phyloP scores from a whole-genome alignment of 805 yeast species.

The Wickerhamiella parazyma region DNA sequence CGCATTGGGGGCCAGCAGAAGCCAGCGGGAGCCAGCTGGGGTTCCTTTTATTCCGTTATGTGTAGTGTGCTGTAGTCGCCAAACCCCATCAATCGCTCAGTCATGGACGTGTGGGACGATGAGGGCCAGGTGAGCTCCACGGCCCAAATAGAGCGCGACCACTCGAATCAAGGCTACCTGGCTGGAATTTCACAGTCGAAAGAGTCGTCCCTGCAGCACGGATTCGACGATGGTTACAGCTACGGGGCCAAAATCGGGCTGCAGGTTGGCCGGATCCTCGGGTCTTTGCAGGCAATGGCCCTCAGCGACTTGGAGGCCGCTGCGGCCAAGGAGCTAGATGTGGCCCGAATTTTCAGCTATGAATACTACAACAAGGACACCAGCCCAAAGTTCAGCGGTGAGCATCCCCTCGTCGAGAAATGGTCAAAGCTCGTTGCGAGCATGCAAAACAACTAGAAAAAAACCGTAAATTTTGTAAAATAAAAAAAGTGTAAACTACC shows the following conservation, averaged over 20 bases:
- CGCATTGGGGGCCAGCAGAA: too few relatives aligned
- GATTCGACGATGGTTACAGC: slow-evolving; percentile 72
- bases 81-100: too few relatives aligned
- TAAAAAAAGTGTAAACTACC: slow-evolving; percentile 35
- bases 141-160: slow-evolving; percentile 33
- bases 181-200: slow-evolving; percentile 64
- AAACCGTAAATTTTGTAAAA: too few relatives aligned
- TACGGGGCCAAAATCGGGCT: slow-evolving; percentile 60
- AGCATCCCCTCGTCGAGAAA: slow-evolving; percentile 30
- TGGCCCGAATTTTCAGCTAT: slow-evolving; percentile 42
- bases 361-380: slow-evolving; percentile 37
- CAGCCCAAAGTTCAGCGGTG: slow-evolving; percentile 20
- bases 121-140: slow-evolving; percentile 17
- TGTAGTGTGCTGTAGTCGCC: too few relatives aligned
- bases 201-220: slow-evolving; percentile 56
- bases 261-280: slow-evolving; percentile 50
- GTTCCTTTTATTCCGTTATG: too few relatives aligned
- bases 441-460: not conserved
- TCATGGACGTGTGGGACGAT: slow-evolving; percentile 18
- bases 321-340: slow-evolving; percentile 37
- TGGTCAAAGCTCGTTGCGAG: slow-evolving; percentile 29
- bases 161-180: slow-evolving; percentile 66
- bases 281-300: slow-evolving; percentile 33
- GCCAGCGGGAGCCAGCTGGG: too few relatives aligned
- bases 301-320: slow-evolving; percentile 23